Base-by-base conservation (phyloP, 2,329 filamentous ascomycete species). In the Scytalidium lignicola region DNA sequence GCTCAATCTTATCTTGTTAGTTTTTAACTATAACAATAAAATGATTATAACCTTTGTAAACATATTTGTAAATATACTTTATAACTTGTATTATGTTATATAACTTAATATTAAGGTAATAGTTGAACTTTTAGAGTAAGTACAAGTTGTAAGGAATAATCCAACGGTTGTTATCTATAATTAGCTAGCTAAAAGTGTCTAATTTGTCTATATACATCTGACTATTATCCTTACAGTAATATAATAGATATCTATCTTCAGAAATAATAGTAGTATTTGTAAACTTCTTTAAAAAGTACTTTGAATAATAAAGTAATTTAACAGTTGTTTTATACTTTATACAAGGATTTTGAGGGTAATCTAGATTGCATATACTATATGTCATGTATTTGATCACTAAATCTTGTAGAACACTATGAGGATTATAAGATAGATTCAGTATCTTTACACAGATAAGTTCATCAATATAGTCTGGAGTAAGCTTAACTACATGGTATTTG, bases 61-160 rank as follows among this genome's bases (percentile, higher is more conserved):
- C 42, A 40, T 54, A 54, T 41, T 54, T 54, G 20, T 52, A n/a
- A 2, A 54, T 52, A 44, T 54, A 54, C 29, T 54, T 54, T 5
- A 54, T 28, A 1, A 41, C 50, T 20, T 50, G 18, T 17, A 54
- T 29, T 3, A 23, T 41, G 1, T 43, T 40, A 22, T 47, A 54
- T 4, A 54, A 29, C 40, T 54, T 47, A 1, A 54, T 41, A 13
- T 53, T 51, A 18, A 53, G 43, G 44, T 51, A 23, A 4, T 9
- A 44, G 12, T 44, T 19, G 21, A 43, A 52, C 17, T 50, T 49
- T 43, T 29, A 23, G n/a, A 44, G 40, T n/a, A 52, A 22, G 26
- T 51, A 50, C 3, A 23, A 43, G 40, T 52, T 52, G 22, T 52
- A 52, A 9, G 37, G 48, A 12, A 52, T 43, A n/a, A 52, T 41